A percentile compares a stretch with the other conserved stretches of the same genome.
Conservation (phyloP, 352 stramenopile genomes). For the Phytopythium montanum region DNA sequence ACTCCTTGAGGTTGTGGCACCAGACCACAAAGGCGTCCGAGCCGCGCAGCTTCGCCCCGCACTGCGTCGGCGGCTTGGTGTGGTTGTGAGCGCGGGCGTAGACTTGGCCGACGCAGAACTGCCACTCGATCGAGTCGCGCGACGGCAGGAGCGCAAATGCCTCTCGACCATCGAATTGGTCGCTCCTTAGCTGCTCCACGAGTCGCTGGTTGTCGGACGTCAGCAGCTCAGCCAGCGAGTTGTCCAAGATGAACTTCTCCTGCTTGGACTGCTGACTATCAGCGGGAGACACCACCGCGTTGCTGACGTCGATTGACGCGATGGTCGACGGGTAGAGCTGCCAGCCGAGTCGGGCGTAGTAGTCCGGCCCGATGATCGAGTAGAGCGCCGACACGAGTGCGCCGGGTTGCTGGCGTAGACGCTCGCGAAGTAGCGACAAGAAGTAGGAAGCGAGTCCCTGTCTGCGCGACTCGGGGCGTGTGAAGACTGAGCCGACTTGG, state of each 20-base stretch:
- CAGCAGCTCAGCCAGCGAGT: conserved; percentile 35
- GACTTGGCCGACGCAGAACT: conserved; percentile 52
- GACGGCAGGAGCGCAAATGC: conserved; percentile 44
- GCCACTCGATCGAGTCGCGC: conserved; percentile 61
- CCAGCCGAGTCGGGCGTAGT: conserved; percentile 63
- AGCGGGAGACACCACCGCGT: not conserved
- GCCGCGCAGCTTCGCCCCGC: conserved; percentile 27
- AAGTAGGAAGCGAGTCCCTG: conserved; percentile 51
- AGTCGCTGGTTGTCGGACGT: conserved; percentile 32
- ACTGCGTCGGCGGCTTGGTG: conserved; percentile 29
- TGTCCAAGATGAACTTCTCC: conserved; percentile 27
- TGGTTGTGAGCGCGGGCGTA: conserved; percentile 36
- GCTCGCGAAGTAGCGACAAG: conserved; percentile 28
- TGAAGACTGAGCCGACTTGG: conserved; percentile 70
- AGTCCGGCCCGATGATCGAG: conserved; percentile 64
- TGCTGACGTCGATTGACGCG: conserved; percentile 27
- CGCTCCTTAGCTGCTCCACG: conserved; percentile 23
- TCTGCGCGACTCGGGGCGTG: conserved; percentile 37
- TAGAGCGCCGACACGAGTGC: conserved; percentile 51
- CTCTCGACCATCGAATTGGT: conserved; percentile 21
- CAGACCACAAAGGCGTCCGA: conserved; percentile 53
- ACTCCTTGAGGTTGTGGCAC: conserved; percentile 63
- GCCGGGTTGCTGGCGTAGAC: conserved; percentile 21
- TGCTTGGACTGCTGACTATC: not conserved
- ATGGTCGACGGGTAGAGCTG: conserved; percentile 40